phyloP scores from a whole-genome alignment of 148 eudicot genomes.

The Fagopyrum tataricum region DNA sequence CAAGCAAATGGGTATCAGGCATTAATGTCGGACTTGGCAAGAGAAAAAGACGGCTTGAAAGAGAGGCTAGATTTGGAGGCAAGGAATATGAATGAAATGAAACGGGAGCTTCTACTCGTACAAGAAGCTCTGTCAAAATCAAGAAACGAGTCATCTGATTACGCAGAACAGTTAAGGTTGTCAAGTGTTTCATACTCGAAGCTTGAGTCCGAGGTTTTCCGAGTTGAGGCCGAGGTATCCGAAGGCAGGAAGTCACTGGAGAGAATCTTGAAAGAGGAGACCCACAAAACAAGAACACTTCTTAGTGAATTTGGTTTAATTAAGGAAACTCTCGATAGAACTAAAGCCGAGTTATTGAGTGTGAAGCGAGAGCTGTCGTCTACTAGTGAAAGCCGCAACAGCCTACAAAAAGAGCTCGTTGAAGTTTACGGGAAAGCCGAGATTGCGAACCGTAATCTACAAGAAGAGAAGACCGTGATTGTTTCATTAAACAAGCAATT shows the following conservation, averaged over 20 bases:
- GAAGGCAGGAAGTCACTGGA: constrained; percentile 31
- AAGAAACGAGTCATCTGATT: constrained; percentile 46
- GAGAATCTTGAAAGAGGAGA: constrained; percentile 38
- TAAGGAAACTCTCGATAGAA: constrained; percentile 32
- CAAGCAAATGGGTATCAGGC: constrained; percentile 36
- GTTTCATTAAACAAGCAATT: constrained; percentile 40
- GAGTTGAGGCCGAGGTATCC: constrained; percentile 28
- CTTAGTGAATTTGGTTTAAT: constrained; percentile 36
- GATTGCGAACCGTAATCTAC: constrained; percentile 30
- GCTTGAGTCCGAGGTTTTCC: constrained; percentile 45
- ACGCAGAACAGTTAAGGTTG: constrained; percentile 26
- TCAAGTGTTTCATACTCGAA: constrained; percentile 35
- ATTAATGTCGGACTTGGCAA: constrained; percentile 39
- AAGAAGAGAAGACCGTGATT: constrained; percentile 41
- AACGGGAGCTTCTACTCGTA: constrained; percentile 39
- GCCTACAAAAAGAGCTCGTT: constrained; percentile 51
- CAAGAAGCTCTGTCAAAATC: constrained; percentile 39
- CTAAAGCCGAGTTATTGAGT: constrained; percentile 34
- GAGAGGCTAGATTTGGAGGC: constrained; percentile 36
- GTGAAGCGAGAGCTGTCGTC: constrained; percentile 38
- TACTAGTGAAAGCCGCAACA: constrained; percentile 24
- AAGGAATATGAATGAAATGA: constrained; percentile 32
- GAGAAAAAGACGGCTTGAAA: constrained; percentile 38
- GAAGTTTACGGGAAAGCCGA: constrained; percentile 46
- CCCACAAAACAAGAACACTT: constrained; percentile 26